phyloP scores from a whole-genome alignment of 148 eudicot species.

The Pouteria glomerata region DNA sequence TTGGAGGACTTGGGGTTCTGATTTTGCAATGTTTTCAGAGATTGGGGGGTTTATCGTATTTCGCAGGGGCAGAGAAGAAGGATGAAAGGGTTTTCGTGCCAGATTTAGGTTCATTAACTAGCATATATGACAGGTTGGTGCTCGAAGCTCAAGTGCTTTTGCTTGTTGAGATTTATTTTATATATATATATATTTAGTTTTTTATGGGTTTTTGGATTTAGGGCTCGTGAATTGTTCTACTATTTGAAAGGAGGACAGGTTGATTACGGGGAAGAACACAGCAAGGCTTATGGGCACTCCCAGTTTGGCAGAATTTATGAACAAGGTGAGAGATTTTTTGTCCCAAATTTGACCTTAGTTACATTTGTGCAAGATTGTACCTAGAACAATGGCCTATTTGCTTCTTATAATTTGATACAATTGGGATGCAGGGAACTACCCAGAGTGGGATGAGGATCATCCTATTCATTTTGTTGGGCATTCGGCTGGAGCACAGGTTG shows the following conservation, averaged over 20 bases:
- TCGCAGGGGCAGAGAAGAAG: constrained; percentile 94
- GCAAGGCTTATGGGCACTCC: constrained; percentile 80
- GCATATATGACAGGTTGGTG: constrained; percentile 79
- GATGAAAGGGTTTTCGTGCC: constrained; percentile 94
- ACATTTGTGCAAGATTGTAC: neutral
- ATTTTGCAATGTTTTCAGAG: constrained; percentile 31
- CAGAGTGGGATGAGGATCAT: constrained; percentile 92
- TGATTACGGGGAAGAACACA: constrained; percentile 94
- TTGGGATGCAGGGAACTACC: constrained; percentile 54
- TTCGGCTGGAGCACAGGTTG: constrained; percentile 94
- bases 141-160: neutral
- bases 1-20: neutral
- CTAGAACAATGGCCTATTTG: neutral
- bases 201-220: constrained; percentile 25
- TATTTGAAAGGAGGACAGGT: constrained; percentile 96
- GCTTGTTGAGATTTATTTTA: neutral
- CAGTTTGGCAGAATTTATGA: constrained; percentile 78
- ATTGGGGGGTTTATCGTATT: constrained; percentile 80
- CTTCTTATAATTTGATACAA: neutral
- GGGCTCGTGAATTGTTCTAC: constrained; percentile 96
- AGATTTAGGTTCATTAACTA: constrained; percentile 89
- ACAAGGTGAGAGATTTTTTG: constrained; percentile 45
- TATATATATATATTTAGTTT: neutral
- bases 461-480: constrained; percentile 97
- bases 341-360: neutral